phyloP scores from a whole-genome alignment of 2,329 filamentous ascomycete genomes.

The Aspergillus quadricinctus region DNA sequence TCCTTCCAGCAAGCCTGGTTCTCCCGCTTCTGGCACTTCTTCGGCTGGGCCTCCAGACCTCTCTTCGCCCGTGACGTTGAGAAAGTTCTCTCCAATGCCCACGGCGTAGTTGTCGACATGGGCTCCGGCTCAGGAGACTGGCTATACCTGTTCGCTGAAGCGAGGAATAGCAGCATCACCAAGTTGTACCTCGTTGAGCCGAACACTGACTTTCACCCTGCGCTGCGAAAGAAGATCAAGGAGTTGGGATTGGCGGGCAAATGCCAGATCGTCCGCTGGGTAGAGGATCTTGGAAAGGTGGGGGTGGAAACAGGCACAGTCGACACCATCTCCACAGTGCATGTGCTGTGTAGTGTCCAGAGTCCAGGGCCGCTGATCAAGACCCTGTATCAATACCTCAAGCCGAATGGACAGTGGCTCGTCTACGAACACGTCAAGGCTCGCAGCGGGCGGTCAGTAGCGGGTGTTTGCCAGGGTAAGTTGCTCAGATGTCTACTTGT shows the following conservation, averaged over 20 bases:
- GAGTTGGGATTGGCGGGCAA: not conserved
- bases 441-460: not conserved
- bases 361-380: not conserved
- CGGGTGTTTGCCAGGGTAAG: slow-evolving; percentile 3
- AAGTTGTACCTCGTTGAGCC: slow-evolving; percentile 6
- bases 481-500: not conserved
- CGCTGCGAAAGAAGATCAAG: not conserved
- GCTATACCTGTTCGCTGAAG: slow-evolving; percentile 4
- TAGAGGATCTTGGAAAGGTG: not conserved
- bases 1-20: slow-evolving; percentile 6
- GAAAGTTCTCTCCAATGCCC: not conserved
- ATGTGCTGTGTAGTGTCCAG: slow-evolving; percentile 6
- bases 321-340: slow-evolving; percentile 5
- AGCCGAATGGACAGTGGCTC: slow-evolving; percentile 4
- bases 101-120: slow-evolving; percentile 4
- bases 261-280: slow-evolving; percentile 1
- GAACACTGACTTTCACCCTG: slow-evolving; percentile 2
- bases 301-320: slow-evolving; percentile 1
- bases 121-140: slow-evolving; percentile 5
- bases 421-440: slow-evolving; percentile 7
- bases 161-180: not conserved
- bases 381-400: slow-evolving; percentile 1
- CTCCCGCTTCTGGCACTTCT: slow-evolving; percentile 5
- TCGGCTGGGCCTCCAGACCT: slow-evolving; percentile 1
- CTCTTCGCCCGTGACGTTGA: slow-evolving; percentile 5